These are phyloP conservation scores for Eimeria falciformis DNA, from an alignment of 169 alveolate genomes.

Conservation along the genomic window DNA sequence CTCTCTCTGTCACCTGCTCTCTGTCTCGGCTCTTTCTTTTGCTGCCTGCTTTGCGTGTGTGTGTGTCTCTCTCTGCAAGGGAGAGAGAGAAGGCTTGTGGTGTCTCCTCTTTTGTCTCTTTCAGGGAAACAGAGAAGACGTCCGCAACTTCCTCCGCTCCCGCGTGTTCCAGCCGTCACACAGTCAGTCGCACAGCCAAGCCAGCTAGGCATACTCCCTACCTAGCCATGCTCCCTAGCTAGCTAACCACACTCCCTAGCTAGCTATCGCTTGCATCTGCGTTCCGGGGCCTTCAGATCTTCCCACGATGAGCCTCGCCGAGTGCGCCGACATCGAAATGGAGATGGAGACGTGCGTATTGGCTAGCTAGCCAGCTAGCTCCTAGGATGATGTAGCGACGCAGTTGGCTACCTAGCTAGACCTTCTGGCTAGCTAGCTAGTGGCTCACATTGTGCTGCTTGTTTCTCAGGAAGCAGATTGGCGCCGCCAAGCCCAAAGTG, in stretches of 20 bases:
- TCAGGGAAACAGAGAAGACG: conserved; percentile 2
- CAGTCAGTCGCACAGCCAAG: conserved; percentile 1
- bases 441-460: background rate
- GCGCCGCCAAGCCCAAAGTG: conserved; percentile 60
- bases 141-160: conserved; percentile 44
- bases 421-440: background rate
- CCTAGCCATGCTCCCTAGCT: background rate
- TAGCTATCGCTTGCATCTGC: conserved; percentile 6
- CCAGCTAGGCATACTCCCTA: background rate
- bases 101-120: too few relatives aligned
- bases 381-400: too few relatives aligned
- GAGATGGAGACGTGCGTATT: conserved; percentile 69
- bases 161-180: conserved; percentile 40
- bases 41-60: too few relatives aligned
- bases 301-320: conserved; percentile 74
- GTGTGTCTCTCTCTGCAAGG: too few relatives aligned
- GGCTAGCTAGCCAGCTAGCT: background rate
- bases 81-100: too few relatives aligned
- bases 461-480: conserved; percentile 44
- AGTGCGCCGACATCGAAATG: conserved; percentile 73
- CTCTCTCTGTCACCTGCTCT: too few relatives aligned
- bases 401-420: background rate
- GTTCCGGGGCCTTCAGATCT: conserved; percentile 10
- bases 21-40: too few relatives aligned
- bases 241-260: conserved; percentile 32